A percentile compares a stretch with the other conserved stretches of the same genome.
Evolutionary conservation across 2,329 filamentous ascomycete genomes (phyloP).

Genomic region (Fusarium sp.): DNA sequence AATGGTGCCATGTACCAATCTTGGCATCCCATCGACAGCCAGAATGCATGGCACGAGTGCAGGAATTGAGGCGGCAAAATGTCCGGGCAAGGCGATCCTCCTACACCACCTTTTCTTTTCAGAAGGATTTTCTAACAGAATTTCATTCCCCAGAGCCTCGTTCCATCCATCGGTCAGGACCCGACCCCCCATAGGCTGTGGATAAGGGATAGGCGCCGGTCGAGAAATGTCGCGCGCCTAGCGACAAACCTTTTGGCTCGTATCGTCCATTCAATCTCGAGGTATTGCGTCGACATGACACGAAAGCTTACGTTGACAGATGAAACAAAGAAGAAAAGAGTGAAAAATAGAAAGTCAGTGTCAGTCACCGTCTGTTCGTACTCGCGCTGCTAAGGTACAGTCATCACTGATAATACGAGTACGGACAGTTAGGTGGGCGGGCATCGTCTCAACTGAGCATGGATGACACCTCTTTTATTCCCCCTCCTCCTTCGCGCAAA

Average conservation of each 20-base stretch:
- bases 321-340: slow-evolving; percentile 26
- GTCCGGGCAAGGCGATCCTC: not conserved
- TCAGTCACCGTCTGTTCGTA: not conserved
- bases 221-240: slow-evolving; percentile 31
- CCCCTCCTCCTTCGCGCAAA: slow-evolving; percentile 6
- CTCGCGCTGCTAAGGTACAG: not conserved
- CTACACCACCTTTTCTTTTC: not conserved
- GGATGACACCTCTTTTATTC: slow-evolving; percentile 19
- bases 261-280: slow-evolving; percentile 21
- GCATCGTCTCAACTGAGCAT: slow-evolving; percentile 1
- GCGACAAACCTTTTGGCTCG: slow-evolving; percentile 14
- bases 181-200: not conserved
- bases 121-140: not conserved
- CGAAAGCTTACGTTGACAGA: slow-evolving; percentile 23
- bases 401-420: slow-evolving; percentile 38
- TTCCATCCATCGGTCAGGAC: not conserved
- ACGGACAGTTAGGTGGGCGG: slow-evolving; percentile 16
- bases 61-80: slow-evolving; percentile 11
- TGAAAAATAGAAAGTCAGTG: not conserved
- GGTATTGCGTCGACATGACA: slow-evolving; percentile 32
- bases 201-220: slow-evolving; percentile 19
- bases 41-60: slow-evolving; percentile 15
- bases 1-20: slow-evolving; percentile 11
- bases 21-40: slow-evolving; percentile 18
- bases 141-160: slow-evolving; percentile 13